Evolutionary conservation across 129 eudicot species (phyloP), one percentile per base, ranked within the genome.

Genomic region (Silybum marianum): DNA sequence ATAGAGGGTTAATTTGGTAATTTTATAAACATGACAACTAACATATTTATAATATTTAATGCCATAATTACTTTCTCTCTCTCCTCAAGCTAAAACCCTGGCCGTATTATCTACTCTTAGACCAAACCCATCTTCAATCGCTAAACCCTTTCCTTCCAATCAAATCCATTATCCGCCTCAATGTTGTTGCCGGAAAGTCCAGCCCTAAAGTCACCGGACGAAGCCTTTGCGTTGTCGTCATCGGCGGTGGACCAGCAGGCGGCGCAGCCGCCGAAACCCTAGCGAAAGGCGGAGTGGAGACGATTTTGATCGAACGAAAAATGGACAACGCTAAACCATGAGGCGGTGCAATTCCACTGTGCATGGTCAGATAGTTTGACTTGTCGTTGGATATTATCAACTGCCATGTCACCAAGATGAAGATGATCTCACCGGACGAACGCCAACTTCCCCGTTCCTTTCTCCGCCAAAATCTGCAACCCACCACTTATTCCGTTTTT

Each of bases 181-280:
- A 89, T 23, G 68, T 95, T 6, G 71, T 71, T 14, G 97, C 98
- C 25, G 89, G 87, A 0, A 88, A 86, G 62, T 78, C 91, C 84
- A 91, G 98, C 87, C 99, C 99, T 26, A 88, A 90, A 75, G 85
- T 94, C 88, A 86, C 90, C 38, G 98, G 97, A 58, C 91, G 99
- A 7, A 93, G 91, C 83, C 98, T 96, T 79, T 83, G 99, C 5
- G 99, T 96, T 14, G 99, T 98, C 18, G 89, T 96, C 78, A 67
- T 96, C 18, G 99, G 99, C 1, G 99, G 99, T 0, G 99, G 99
- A 8, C 99, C 99, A 0, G 99, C 99, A 5, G 99, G 99, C 3
- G 99, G 99, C 22, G 86, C 88, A 2, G 98, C 99, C 9, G 98
- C 99, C 7, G 99, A 96, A 76, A 91, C 99, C 3, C 90, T 96